A percentile compares a stretch with the other conserved stretches of the same genome.
These are phyloP conservation scores for Suillus subluteus DNA, from an alignment of 768 basidiomycete genomes.

Conservation along the genomic window DNA sequence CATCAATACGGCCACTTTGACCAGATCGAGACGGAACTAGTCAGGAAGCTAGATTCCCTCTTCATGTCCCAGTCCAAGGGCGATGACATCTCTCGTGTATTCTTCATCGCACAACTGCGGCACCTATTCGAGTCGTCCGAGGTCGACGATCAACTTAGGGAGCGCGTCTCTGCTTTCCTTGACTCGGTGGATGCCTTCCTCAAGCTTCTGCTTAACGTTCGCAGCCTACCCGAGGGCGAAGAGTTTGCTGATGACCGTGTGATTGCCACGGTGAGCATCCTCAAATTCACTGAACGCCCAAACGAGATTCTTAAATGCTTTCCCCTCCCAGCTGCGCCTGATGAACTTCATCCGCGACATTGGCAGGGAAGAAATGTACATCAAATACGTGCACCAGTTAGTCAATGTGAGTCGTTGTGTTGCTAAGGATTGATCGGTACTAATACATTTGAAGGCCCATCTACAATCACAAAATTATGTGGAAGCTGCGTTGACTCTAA, in stretches of 20 bases:
- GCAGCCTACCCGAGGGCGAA: constrained; percentile 88
- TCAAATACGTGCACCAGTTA: constrained; percentile 95
- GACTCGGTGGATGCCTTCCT: constrained; percentile 93
- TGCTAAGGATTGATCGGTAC: constrained; percentile 3
- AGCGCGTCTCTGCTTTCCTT: constrained; percentile 79
- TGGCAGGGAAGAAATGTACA: constrained; percentile 91
- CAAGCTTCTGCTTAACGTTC: constrained; percentile 83
- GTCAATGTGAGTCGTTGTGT: constrained; percentile 65
- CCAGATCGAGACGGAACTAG: constrained; percentile 89
- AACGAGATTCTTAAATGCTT: constrained; percentile 15
- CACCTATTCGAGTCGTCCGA: constrained; percentile 85
- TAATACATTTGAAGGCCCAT: constrained; percentile 63
- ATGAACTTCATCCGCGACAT: constrained; percentile 95
- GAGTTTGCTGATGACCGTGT: constrained; percentile 95
- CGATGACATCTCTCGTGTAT: constrained; percentile 88
- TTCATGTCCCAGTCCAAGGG: constrained; percentile 94
- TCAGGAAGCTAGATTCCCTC: constrained; percentile 86
- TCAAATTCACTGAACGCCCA: not conserved
- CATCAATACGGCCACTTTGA: constrained; percentile 84
- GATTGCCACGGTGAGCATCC: constrained; percentile 72
- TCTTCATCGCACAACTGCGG: constrained; percentile 90
- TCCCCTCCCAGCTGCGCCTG: constrained; percentile 61
- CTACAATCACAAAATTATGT: constrained; percentile 88
- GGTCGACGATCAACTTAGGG: constrained; percentile 78
- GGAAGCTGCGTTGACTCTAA: constrained; percentile 91